Conservation (phyloP, 805 yeast genomes). For the Spathaspora boniae region DNA sequence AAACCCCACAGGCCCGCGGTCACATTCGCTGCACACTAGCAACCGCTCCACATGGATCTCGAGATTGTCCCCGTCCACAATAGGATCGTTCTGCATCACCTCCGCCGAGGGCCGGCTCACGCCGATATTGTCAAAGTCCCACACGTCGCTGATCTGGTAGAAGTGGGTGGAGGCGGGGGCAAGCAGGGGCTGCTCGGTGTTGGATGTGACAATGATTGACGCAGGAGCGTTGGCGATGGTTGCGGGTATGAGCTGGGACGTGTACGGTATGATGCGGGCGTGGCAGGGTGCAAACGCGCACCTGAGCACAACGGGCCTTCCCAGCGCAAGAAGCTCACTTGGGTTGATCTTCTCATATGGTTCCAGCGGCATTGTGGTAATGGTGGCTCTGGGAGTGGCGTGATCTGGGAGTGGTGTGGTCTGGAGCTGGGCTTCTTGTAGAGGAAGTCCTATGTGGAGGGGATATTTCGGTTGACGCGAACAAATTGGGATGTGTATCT, state of each 20-base stretch:
- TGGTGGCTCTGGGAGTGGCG: no score
- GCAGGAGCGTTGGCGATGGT: slow-evolving; percentile 24
- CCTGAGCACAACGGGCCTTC: slow-evolving; percentile 10
- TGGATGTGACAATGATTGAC: slow-evolving; percentile 18
- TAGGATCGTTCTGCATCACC: slow-evolving; percentile 13
- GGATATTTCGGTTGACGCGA: no score
- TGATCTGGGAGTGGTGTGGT: no score
- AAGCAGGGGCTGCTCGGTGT: slow-evolving; percentile 2
- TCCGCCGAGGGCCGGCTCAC: slow-evolving; percentile 49
- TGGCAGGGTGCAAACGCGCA: slow-evolving; percentile 21
- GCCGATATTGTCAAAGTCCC: slow-evolving; percentile 81
- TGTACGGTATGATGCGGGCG: slow-evolving; percentile 12
- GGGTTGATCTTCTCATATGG: slow-evolving; percentile 2
- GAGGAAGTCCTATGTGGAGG: no score
- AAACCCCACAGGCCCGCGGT: slow-evolving; percentile 73
- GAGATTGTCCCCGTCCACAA: slow-evolving; percentile 10
- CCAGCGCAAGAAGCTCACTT: neutral
- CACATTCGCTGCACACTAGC: slow-evolving; percentile 73
- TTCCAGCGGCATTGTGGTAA: slow-evolving; percentile 6
- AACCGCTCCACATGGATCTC: slow-evolving; percentile 43
- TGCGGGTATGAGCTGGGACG: slow-evolving; percentile 2
- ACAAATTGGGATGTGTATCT: no score
- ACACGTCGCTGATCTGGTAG: slow-evolving; percentile 51
- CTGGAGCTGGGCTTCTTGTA: no score
- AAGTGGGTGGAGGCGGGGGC: slow-evolving; percentile 22